These are phyloP conservation scores for Metarhizium humberi DNA, from an alignment of 2,329 filamentous ascomycete species.

Conservation along the genomic window DNA sequence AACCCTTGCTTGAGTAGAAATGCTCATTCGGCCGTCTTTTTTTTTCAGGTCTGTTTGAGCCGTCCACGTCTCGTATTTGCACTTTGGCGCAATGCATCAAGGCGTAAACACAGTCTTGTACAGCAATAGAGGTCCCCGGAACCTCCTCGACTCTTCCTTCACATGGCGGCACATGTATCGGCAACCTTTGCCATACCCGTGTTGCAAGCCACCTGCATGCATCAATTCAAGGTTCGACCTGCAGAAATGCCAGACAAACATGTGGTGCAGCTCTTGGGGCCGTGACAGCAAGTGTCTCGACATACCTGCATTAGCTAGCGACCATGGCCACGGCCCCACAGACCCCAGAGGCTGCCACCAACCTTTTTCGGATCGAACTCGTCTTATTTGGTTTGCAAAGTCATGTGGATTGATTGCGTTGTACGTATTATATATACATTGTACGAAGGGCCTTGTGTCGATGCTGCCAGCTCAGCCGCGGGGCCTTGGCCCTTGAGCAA, in stretches of 20 bases:
- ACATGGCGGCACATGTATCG: too few relatives aligned
- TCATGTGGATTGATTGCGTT: neutral
- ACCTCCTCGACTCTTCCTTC: too few relatives aligned
- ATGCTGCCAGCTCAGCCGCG: neutral
- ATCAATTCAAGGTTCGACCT: neutral
- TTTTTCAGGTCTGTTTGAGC: too few relatives aligned
- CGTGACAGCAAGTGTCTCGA: slow-evolving; percentile 2
- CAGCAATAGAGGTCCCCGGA: too few relatives aligned
- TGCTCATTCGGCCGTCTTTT: too few relatives aligned
- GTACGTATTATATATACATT: neutral
- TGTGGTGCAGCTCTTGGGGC: neutral
- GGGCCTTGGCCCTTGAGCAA: too few relatives aligned
- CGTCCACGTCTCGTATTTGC: too few relatives aligned
- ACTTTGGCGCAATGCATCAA: too few relatives aligned
- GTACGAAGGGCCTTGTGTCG: neutral
- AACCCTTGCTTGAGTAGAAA: neutral
- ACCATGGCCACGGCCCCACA: slow-evolving; percentile 1
- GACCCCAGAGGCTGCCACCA: neutral
- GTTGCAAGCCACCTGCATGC: neutral
- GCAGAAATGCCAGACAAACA: slow-evolving; percentile 1
- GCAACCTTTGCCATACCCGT: neutral
- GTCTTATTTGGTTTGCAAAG: neutral
- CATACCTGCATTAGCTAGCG: slow-evolving; percentile 6
- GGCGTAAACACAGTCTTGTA: too few relatives aligned
- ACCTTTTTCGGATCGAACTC: neutral